Evolutionary conservation across 352 stramenopile genomes (phyloP), one percentile per base, ranked within the genome.

Genomic region (Bremia lactucae): DNA sequence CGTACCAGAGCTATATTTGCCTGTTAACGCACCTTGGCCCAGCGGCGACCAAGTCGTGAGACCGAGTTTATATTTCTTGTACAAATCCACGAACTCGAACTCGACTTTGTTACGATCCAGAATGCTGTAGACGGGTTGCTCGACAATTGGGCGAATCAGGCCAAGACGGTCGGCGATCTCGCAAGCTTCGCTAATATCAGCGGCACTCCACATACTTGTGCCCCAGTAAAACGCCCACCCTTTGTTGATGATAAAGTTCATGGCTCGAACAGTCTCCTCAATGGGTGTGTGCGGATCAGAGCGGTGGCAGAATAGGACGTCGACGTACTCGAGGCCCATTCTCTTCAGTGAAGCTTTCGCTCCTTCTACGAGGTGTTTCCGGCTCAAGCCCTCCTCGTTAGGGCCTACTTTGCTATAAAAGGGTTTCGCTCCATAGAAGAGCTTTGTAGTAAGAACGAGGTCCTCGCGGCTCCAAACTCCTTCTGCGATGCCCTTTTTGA

Each of bases 1-100:
- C 13, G 67, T 69, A 1, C 63, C 68, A 13, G 61, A 54, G 40
- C 64, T 77, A 67, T 87, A 87, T 52, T 87, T 88, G 45, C 73
- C 73, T 19, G 72, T 80, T 23, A 85, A 50, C 2, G 80, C 41
- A 6, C 72, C 68, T 19, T 49, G 54, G 2, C 48, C 57, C 18
- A 85, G 44, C 15, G 71, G 71, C 41, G 38, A 44, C 38, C 38
- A 44, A 4, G 25, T 44, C 15, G 38, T 36, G 18, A 46, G 39
- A 13, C 39, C 72, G n/a, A 68, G 19, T 11, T 74, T 74, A 46
- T 78, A 81, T 28, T 69, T 67, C 36, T 62, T 64, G 62, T 78
- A 84, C 23, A 59, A 29, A 14, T 52, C 42, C 1, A 42, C 21
- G 50, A 73, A 84, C 31, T 83, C 68, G 23, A 54, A 59, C 29